Percentiles rank a stretch among this genome's conserved stretches.
Evolutionary conservation across 108 stramenopile species (phyloP).

Genomic region (Chaetoceros muelleri): DNA sequence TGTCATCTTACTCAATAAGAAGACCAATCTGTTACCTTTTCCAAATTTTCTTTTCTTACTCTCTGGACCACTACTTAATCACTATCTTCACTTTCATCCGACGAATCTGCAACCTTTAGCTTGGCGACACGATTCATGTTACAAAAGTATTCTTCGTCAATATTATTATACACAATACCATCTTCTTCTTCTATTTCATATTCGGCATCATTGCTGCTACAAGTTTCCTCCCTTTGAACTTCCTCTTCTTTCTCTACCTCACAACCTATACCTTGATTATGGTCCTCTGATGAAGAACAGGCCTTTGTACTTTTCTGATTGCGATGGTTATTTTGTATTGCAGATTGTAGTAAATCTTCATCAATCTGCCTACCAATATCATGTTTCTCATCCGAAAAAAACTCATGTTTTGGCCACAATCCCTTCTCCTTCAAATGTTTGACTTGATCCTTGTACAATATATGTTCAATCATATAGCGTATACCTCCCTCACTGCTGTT

Average conservation of each 20-base stretch:
- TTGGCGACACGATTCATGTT: constrained; percentile 67
- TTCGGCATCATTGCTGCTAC: constrained; percentile 7
- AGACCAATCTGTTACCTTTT: too few species aligned
- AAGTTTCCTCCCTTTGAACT: constrained; percentile 23
- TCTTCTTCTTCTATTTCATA: constrained; percentile 35
- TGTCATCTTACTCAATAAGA: too few species aligned
- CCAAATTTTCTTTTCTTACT: too few species aligned
- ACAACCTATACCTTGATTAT: background rate
- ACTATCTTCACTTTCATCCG: constrained; percentile 14
- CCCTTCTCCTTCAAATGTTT: constrained; percentile 78
- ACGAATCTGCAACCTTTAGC: constrained; percentile 45
- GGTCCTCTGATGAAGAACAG: background rate
- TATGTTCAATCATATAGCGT: constrained; percentile 65
- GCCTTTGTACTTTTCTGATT: constrained; percentile 1
- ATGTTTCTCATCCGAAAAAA: constrained; percentile 14
- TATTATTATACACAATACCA: constrained; percentile 36
- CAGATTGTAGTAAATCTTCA: constrained; percentile 5
- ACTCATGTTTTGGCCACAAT: constrained; percentile 79
- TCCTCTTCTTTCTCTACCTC: constrained; percentile 7
- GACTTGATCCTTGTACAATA: constrained; percentile 92
- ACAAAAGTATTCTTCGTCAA: constrained; percentile 39
- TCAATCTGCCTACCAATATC: constrained; percentile 4
- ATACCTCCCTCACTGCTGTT: constrained; percentile 38
- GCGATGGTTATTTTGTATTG: constrained; percentile 3
- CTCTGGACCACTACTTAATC: too few species aligned